phyloP scores from a whole-genome alignment of 208 protist genomes.

The Kentomonas sorsogonicus region DNA sequence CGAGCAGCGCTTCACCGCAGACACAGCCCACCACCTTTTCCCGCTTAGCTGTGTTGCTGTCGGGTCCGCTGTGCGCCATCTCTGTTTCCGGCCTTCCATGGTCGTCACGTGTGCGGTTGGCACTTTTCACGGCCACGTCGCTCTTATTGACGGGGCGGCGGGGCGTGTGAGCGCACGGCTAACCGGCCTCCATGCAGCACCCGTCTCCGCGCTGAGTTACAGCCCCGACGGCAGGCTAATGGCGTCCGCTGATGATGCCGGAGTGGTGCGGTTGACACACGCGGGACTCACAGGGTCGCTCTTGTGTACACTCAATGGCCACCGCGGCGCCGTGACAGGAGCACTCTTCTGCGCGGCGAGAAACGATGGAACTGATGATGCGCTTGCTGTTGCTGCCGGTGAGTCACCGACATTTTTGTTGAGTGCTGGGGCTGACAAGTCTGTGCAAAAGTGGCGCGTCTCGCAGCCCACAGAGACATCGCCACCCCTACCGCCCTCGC shows the following conservation, averaged over 20 bases:
- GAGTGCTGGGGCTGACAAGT: conserved; percentile 33
- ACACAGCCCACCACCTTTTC: background rate
- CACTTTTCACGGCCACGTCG: conserved; percentile 47
- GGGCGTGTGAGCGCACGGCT: conserved; percentile 30
- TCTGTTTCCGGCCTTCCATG: conserved; percentile 58
- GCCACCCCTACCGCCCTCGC: conserved; percentile 18
- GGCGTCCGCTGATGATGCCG: conserved; percentile 64
- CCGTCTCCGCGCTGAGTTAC: conserved; percentile 46
- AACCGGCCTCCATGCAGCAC: conserved; percentile 39
- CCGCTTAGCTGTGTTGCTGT: conserved; percentile 3
- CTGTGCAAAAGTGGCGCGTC: conserved; percentile 42
- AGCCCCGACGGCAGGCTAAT: conserved; percentile 69
- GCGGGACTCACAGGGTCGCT: conserved; percentile 51
- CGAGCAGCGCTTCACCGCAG: background rate
- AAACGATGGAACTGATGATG: conserved; percentile 3
- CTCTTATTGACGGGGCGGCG: conserved; percentile 60
- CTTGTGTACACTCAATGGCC: conserved; percentile 54
- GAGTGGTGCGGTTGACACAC: conserved; percentile 54
- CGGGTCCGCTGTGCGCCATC: conserved; percentile 35
- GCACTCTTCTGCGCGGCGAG: conserved; percentile 31
- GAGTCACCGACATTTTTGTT: conserved; percentile 19
- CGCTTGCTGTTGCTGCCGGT: too few relatives aligned
- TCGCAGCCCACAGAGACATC: conserved; percentile 1
- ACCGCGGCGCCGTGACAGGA: conserved; percentile 47
- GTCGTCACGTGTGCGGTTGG: conserved; percentile 74